Evolutionary conservation across 192 early-diverging fungal species (phyloP).

Genomic region (Chytriomyces hyalinus): DNA sequence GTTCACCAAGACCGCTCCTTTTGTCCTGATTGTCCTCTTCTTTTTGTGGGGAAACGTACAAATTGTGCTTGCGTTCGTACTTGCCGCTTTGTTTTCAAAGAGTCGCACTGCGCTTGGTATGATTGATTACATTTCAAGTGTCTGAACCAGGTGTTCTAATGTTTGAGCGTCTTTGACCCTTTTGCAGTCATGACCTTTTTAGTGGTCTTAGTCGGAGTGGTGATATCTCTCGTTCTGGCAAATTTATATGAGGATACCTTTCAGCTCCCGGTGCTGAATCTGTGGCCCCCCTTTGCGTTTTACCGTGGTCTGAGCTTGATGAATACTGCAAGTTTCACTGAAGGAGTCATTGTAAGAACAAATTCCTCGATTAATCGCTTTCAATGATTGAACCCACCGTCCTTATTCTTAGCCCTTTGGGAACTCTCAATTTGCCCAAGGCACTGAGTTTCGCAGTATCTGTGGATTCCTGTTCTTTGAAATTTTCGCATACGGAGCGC

Average conservation of each 20-base stretch:
- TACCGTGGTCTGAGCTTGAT: slow-evolving; percentile 64
- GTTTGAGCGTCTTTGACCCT: slow-evolving; percentile 56
- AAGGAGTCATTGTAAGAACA: slow-evolving; percentile 24
- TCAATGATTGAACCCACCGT: background rate
- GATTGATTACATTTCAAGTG: background rate
- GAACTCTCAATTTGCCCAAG: slow-evolving; percentile 51
- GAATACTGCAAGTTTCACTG: slow-evolving; percentile 55
- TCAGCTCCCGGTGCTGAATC: slow-evolving; percentile 58
- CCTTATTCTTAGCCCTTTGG: slow-evolving; percentile 50
- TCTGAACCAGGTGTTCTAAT: background rate
- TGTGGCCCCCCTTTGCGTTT: slow-evolving; percentile 84
- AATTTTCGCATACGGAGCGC: slow-evolving; percentile 48
- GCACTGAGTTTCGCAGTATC: slow-evolving; percentile 59
- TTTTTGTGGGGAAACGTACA: slow-evolving; percentile 70
- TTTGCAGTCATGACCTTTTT: slow-evolving; percentile 67
- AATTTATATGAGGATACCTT: slow-evolving; percentile 46
- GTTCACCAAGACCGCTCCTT: slow-evolving; percentile 45
- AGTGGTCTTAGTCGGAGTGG: slow-evolving; percentile 67
- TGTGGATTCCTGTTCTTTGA: slow-evolving; percentile 60
- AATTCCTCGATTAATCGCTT: background rate
- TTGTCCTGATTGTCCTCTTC: slow-evolving; percentile 63
- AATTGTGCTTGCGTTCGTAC: slow-evolving; percentile 69
- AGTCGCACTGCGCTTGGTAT: slow-evolving; percentile 55
- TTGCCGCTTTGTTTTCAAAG: slow-evolving; percentile 66
- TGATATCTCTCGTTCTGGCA: slow-evolving; percentile 59